Percentiles rank a stretch among this genome's conserved stretches.
phyloP scores from a whole-genome alignment of 2,329 filamentous ascomycete species.

The Penicillium fuscoglaucum region DNA sequence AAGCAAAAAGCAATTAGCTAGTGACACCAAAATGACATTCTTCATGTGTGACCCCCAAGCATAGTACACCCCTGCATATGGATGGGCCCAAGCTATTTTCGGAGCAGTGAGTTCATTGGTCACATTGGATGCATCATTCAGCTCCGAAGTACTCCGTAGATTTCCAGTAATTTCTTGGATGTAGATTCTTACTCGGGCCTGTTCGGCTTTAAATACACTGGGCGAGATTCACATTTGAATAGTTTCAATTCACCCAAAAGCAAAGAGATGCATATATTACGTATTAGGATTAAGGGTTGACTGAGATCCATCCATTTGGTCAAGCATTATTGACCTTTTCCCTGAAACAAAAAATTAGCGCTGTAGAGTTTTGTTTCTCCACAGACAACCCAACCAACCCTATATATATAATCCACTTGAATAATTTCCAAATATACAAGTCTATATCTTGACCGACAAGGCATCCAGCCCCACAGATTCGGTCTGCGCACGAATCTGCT shows the following conservation, averaged over 20 bases:
- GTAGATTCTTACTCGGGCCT: neutral
- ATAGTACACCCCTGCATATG: neutral
- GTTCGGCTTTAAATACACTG: neutral
- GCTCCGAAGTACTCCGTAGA: neutral
- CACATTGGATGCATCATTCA: too few species aligned
- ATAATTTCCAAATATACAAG: neutral
- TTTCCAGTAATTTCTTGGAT: neutral
- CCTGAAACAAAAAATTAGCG: neutral
- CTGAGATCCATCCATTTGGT: neutral
- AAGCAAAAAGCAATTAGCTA: neutral
- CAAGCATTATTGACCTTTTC: neutral
- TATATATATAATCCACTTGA: neutral
- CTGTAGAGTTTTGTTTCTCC: neutral
- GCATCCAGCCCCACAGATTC: neutral
- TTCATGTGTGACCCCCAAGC: too few species aligned
- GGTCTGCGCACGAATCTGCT: constrained; percentile 3
- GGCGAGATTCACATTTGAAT: neutral
- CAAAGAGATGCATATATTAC: neutral
- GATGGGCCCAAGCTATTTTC: neutral
- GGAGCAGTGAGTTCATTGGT: neutral
- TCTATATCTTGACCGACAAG: neutral
- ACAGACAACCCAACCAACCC: neutral
- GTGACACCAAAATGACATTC: neutral
- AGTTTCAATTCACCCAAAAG: neutral
- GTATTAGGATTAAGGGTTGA: neutral